Base-by-base conservation (phyloP, 163 green algal genomes). In the Coccomyxa subellipsoidea region DNA sequence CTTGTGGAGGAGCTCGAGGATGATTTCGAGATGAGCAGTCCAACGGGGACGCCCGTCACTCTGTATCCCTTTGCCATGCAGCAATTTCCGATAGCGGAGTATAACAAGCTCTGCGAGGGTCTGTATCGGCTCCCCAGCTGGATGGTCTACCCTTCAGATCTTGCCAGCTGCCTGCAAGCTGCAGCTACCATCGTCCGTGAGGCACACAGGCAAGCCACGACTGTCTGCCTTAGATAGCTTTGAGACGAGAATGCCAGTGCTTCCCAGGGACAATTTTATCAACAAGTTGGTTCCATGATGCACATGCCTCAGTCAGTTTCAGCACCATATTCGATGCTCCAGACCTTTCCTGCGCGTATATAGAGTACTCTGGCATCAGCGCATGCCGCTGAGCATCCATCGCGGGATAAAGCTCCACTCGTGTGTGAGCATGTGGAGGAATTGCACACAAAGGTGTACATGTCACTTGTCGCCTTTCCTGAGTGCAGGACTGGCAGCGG, bases 71-170 rank as follows among this genome's bases (percentile, higher is more conserved):
- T 27, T 8, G 5, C 47, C 1, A 59, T 59, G 47, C 47, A 59
- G 47, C 47, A 59, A 18, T 73, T 73, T n/a, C 66, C 66, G 18
- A 73, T 34, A 18, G 66, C 18, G 29, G n/a, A 73, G 66, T 35
- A 35, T 34, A 35, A 73, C 12, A 34, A 73, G 29, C 29, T 73
- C 66, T 73, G 29, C 29, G 66, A 34, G 29, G 66, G 66, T 18
- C 66, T 73, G 29, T 37, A 73, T 23, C 29, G 72, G 72, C 72
- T 32, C 29, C 72, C 35, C 25, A 78, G 72, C 72, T 78, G 72
- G 72, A 78, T 47, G n/a, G 72, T 78, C 12, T 78, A 47, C 25
- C 72, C 72, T n/a, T 18, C 34, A 47, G 72, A 78, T 32, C 32
- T 78, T 10, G 32, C 72, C 36, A 37, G 27, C 6, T 78, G 72